Base-by-base conservation (phyloP, 2,329 filamentous ascomycete species). In the Fusarium buharicum region DNA sequence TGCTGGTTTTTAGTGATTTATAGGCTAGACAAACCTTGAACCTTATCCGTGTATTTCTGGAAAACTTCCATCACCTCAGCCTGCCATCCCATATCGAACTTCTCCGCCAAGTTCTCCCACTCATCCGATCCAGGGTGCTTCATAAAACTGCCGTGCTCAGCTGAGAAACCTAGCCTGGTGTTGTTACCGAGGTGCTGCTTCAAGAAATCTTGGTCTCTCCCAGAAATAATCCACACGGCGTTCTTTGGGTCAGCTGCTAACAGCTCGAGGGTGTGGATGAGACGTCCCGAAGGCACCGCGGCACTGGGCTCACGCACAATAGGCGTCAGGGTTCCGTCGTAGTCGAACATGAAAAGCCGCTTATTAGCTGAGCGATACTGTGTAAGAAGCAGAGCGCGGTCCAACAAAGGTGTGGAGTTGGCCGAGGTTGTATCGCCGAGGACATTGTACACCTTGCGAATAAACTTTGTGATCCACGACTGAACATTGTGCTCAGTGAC, bases 331-430 rank as follows among this genome's bases (percentile, higher is more conserved):
- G 95, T 99, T 43, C 95, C 95, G 74, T 99, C 95, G 72, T 99
- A 99, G 78, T 99, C 95, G 73, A 98, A 97, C 91, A 99, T 94
- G 81, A 98, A 97, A 4, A 99, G 82, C 11, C 95, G 88, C 77
- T 91, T 92, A 61, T 85, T 85, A 4, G 92, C 88, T 34, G 84
- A 80, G 58, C 87, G 86, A 76, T 97, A 98, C 58, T 89, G 88
- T 50, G 83, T 79, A 33, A 96, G 80, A 65, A 97, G 77, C 61
- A 86, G 82, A 4, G 87, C 82, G 31, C 88, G 88, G 73, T 98
- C 93, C 17, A 98, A 85, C 2, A 90, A 83, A 1, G 94, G 94
- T 1, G 94, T 98, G 4, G 89, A 86, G 55, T 90, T 86, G 11
- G 87, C 85, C 58, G 90, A 88, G 65, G 90, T 89, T 69, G 90